These are phyloP conservation scores for Rhododendron mucronatum DNA, from an alignment of 148 eudicot genomes.

Conservation along the genomic window DNA sequence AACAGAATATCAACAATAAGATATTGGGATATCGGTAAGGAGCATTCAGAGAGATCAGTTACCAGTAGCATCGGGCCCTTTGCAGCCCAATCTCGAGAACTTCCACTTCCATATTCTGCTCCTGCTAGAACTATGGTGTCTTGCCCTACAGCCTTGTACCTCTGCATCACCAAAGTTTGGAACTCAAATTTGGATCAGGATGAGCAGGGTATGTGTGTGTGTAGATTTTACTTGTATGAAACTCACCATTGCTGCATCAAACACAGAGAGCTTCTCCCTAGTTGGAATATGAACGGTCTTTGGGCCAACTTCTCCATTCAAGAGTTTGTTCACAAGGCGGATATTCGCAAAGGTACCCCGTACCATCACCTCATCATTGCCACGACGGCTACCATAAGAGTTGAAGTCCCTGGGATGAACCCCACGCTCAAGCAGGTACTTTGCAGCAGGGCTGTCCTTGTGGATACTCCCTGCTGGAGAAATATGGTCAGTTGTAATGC, in stretches of 20 bases:
- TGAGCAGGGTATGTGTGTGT: background rate
- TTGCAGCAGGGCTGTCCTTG: constrained; percentile 95
- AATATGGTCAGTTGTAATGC: constrained; percentile 92
- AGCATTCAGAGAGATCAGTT: background rate
- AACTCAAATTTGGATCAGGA: background rate
- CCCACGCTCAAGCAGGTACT: constrained; percentile 73
- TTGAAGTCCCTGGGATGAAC: constrained; percentile 85
- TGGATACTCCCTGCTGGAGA: constrained; percentile 94
- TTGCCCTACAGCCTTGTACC: constrained; percentile 82
- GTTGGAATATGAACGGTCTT: constrained; percentile 82
- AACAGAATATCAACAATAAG: background rate
- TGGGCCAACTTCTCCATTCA: constrained; percentile 88
- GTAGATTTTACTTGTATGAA: constrained; percentile 5
- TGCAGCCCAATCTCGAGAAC: constrained; percentile 99
- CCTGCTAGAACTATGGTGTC: constrained; percentile 89
- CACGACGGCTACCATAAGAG: constrained; percentile 94
- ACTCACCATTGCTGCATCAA: constrained; percentile 79
- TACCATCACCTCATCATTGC: constrained; percentile 91
- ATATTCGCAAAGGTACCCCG: constrained; percentile 95
- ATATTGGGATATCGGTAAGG: background rate
- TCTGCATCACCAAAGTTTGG: constrained; percentile 36
- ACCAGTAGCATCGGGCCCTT: constrained; percentile 98
- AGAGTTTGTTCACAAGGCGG: constrained; percentile 77
- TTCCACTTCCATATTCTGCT: constrained; percentile 98
- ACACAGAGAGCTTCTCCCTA: constrained; percentile 70